Evolutionary conservation across 1,284 basidiomycete species (phyloP).

Genomic region (Cryptococcus depauperatus): DNA sequence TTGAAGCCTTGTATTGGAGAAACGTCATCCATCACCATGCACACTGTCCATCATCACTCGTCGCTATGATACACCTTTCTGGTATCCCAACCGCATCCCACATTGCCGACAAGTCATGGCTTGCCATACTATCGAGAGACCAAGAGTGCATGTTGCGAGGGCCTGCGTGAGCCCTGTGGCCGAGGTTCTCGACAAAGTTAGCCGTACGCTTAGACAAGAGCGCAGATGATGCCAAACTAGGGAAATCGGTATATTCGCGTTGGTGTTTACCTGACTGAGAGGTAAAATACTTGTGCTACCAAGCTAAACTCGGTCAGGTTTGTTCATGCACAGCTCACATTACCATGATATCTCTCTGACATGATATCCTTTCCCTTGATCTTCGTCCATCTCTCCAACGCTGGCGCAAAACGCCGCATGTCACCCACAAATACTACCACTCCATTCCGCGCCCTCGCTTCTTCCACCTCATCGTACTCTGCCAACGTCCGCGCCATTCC

Average conservation of each 20-base stretch:
- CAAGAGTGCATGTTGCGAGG: slow-evolving; percentile 29
- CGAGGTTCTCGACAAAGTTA: slow-evolving; percentile 26
- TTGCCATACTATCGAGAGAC: slow-evolving; percentile 35
- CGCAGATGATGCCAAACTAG: slow-evolving; percentile 17
- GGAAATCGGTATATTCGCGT: slow-evolving; percentile 32
- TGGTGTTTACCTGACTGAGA: slow-evolving; percentile 39
- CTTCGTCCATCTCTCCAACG: slow-evolving; percentile 37
- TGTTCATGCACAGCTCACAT: slow-evolving; percentile 19
- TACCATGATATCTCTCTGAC: slow-evolving; percentile 46
- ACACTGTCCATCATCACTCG: slow-evolving; percentile 16
- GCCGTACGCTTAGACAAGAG: slow-evolving; percentile 13
- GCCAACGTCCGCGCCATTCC: slow-evolving; percentile 35
- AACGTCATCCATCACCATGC: slow-evolving; percentile 23
- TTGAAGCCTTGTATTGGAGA: slow-evolving; percentile 29
- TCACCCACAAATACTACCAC: slow-evolving; percentile 42
- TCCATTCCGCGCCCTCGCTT: slow-evolving; percentile 25
- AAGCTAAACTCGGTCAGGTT: neutral
- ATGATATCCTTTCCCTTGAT: slow-evolving; percentile 36
- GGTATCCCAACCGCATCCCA: slow-evolving; percentile 45
- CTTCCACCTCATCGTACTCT: slow-evolving; percentile 32
- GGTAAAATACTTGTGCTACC: slow-evolving; percentile 44
- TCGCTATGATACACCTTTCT: slow-evolving; percentile 27
- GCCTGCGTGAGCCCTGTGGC: slow-evolving; percentile 13
- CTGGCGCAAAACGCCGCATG: slow-evolving; percentile 45
- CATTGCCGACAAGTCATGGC: slow-evolving; percentile 46